Evolutionary conservation across 176 grass and related monocot species (phyloP).

Genomic region (Tillandsia leiboldiana): DNA sequence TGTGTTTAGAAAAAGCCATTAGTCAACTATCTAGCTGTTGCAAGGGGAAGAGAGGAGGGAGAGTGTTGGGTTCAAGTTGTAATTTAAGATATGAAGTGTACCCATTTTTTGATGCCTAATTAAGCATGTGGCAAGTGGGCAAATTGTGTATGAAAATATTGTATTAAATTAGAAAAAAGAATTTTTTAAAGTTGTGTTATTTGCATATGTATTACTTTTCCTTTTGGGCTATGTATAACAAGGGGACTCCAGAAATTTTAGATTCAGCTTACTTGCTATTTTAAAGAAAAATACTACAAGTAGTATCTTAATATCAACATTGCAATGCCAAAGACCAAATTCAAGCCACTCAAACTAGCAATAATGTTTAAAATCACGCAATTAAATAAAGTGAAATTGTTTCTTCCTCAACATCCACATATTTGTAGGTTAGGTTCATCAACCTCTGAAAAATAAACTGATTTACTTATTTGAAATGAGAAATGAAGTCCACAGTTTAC

Average conservation of each 20-base stretch:
- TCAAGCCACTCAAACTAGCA: too few species aligned
- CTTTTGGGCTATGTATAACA: neutral
- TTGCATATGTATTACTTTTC: neutral
- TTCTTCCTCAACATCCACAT: too few species aligned
- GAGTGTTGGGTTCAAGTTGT: conserved; percentile 61
- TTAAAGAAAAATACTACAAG: too few species aligned
- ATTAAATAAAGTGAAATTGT: too few species aligned
- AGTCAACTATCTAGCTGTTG: conserved; percentile 27
- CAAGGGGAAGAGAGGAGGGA: conserved; percentile 26
- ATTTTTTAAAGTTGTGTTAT: neutral
- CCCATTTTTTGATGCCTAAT: conserved; percentile 44
- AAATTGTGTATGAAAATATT: neutral
- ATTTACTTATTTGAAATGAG: too few species aligned
- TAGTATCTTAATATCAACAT: too few species aligned
- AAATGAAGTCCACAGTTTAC: too few species aligned
- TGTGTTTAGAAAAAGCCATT: conserved; percentile 47
- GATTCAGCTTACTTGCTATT: too few species aligned
- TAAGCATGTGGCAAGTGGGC: conserved; percentile 4
- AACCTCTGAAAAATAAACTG: too few species aligned
- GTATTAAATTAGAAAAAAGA: neutral
- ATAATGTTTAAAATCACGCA: too few species aligned
- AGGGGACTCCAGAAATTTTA: neutral
- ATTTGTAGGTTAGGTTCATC: too few species aligned
- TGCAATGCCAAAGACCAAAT: too few species aligned
- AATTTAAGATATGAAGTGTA: conserved; percentile 51